Evolutionary conservation across 441 rosid genomes (phyloP), one percentile per base, ranked within the genome.

Genomic region (Syzygium malaccense): DNA sequence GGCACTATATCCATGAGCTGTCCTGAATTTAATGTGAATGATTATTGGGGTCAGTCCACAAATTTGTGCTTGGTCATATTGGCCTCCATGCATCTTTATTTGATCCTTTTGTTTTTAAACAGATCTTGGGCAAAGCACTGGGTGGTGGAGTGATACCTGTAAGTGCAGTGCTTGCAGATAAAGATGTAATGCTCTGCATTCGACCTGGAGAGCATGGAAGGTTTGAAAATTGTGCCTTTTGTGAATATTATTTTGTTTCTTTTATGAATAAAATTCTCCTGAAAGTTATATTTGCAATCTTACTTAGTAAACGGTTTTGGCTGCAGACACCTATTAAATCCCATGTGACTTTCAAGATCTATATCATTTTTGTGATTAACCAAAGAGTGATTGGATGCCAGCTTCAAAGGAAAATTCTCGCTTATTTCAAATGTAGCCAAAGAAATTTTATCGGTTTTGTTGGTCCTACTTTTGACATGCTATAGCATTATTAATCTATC

Each of bases 61-160:
- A 75, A 56, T 33, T 55, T 14, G 87, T 18, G 45, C 68, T 33
- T 56, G 30, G 6, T 55, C n/a, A 55, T 26, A 49, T 85, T 85
- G 33, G 30, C 48, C 45, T 55, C 49, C 28, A 41, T 71, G n/a
- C n/a, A 41, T 32, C 13, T 33, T 85, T 55, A 25, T 88, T 64
- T 41, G 28, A 45, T 55, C 68, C 25, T 79, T 80, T 51, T 41
- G n/a, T 78, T 26, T 86, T 71, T 87, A n/a, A 88, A 90, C 91
- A 94, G 98, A 95, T 97, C 90, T 92, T 98, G 30, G 99, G 99
- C 90, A 98, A 98, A 90, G 99, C 98, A 89, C 92, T 98, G 93
- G 99, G 99, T 18, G 99, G 99, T 90, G 99, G 99, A 89, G 96
- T 98, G 49, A 93, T 98, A 85, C 98, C 99, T n/a, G 98, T 97